Conservation (phyloP, 78 protist genomes). For the Emiliania huxleyi region DNA sequence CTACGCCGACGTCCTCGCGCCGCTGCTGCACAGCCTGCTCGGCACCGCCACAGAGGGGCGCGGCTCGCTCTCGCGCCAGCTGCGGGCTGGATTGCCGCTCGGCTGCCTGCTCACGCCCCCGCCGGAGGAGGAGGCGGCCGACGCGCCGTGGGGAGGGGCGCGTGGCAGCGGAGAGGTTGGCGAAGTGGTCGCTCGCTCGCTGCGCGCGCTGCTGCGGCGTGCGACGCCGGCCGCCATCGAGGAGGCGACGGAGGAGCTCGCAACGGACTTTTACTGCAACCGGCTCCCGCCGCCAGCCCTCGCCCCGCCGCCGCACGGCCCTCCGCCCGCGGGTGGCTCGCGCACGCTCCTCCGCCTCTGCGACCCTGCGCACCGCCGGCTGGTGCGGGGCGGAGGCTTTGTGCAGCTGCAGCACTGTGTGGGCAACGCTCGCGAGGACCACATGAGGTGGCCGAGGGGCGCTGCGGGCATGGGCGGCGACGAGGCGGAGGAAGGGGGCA, state of each 20-base stretch:
- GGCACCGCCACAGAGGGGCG: background rate
- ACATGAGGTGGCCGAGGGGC: background rate
- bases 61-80: background rate
- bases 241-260: background rate
- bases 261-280: background rate
- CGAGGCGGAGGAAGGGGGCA: too few species aligned
- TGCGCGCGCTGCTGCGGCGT: background rate
- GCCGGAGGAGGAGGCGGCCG: background rate
- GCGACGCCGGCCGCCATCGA: background rate
- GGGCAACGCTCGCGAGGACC: background rate
- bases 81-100: background rate
- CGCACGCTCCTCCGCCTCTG: background rate
- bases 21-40: background rate
- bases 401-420: background rate
- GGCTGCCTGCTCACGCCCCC: background rate
- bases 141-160: background rate
- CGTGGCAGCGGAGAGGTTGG: too few species aligned
- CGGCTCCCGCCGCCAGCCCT: background rate
- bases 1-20: background rate
- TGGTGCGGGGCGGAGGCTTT: background rate
- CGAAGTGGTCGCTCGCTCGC: background rate
- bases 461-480: too few species aligned
- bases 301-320: background rate
- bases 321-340: background rate
- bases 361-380: background rate